Base-by-base conservation (phyloP, 257 asterid species). In the Plectranthus barbatus region DNA sequence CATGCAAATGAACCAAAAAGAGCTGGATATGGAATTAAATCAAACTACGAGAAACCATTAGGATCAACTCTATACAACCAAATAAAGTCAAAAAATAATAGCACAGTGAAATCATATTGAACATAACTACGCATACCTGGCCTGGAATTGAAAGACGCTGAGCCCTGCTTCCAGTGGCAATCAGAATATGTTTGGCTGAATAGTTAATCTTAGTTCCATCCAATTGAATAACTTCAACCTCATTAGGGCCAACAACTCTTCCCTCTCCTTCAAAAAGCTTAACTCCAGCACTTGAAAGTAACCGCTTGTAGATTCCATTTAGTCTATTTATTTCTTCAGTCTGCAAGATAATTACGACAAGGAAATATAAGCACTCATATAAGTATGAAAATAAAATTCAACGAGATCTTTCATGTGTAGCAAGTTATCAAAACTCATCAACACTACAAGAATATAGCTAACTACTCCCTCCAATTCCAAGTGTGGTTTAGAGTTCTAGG, bases 221-320 rank as follows among this genome's bases (percentile, higher is more conserved):
- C 82, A 90, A 73, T 66, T 90, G 99, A 54, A 75, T 85, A 68
- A 93, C 74, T 76, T 87, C 96, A 47, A 90, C 99, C 62, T 90
- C 96, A 81, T 93, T 86, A 40, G 96, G 96, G 76, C 96, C 91
- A 59, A 86, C 76, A 48, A 93, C 80, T 81, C 81, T 87, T 67
- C 99, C 99, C 79, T 90, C 97, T 66, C 99, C 99, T 84, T 93
- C 99, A 61, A 76, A 93, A 62, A 93, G 86, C 82, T 90, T 90
- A 59, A 87, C 99, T 64, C 93, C 95, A 5, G 99, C 87, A 71
- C 80, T 84, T 58, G 97, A 60, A 74, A 93, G 99, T 56, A 90
- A 71, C 23, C 96, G 74, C 79, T 90, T 93, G 73, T 93, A 90
- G 68, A 93, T 84, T 69, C 95, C 99, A 78, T 75, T 87, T 74